phyloP scores from a whole-genome alignment of 2,329 filamentous ascomycete genomes.

The Zymoseptoria tritici region DNA sequence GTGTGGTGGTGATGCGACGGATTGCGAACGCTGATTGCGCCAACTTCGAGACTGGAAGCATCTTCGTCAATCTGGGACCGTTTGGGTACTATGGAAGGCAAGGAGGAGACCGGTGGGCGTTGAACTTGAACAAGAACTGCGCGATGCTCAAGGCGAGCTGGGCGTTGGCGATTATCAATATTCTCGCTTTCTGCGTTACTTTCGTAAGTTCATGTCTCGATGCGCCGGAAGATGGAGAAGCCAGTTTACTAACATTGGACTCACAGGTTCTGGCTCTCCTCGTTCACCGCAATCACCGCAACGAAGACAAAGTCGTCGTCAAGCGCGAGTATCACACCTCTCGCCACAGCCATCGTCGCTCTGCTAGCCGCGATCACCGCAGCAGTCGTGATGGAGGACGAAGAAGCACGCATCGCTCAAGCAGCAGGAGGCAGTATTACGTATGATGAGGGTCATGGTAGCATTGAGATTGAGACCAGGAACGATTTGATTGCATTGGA shows the following conservation, averaged over 20 bases:
- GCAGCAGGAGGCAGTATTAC: conserved; percentile 26
- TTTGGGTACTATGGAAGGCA: conserved; percentile 15
- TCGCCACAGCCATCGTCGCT: conserved; percentile 37
- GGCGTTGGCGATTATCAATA: conserved; percentile 84
- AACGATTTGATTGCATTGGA: not conserved
- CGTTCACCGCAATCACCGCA: conserved; percentile 39
- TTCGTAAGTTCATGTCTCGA: conserved; percentile 42
- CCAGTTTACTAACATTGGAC: not conserved
- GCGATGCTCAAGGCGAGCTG: conserved; percentile 87
- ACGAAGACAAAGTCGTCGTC: conserved; percentile 45
- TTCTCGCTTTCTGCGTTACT: conserved; percentile 71
- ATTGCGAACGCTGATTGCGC: conserved; percentile 61
- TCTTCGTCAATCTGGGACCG: conserved; percentile 41
- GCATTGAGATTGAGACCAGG: not conserved
- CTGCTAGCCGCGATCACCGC: conserved; percentile 22
- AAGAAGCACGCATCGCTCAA: conserved; percentile 20
- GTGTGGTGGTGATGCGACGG: conserved; percentile 50
- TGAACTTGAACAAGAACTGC: conserved; percentile 66
- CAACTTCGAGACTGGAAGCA: conserved; percentile 41
- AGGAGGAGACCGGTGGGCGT: conserved; percentile 38
- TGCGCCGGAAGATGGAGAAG: not conserved
- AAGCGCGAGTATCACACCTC: conserved; percentile 45
- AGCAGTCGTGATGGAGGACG: conserved; percentile 21
- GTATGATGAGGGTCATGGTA: conserved; percentile 12
- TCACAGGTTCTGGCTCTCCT: conserved; percentile 54